Conservation (phyloP, 495 filamentous ascomycete genomes). For the Terfezia boudieri region DNA sequence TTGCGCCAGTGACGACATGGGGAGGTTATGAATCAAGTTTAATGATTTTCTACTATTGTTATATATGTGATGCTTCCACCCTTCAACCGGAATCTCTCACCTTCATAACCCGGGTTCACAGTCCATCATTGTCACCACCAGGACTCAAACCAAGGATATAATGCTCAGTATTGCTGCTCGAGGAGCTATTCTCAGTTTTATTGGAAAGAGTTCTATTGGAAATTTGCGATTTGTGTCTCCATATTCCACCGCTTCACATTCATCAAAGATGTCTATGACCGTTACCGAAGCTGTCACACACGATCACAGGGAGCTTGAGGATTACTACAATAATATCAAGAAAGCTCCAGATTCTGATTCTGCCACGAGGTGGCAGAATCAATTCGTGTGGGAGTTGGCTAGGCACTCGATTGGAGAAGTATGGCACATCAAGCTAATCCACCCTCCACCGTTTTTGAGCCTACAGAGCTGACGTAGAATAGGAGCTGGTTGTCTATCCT, state of each 20-base stretch:
- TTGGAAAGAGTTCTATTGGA: too few species aligned
- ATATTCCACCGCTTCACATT: background rate
- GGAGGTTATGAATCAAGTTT: too few species aligned
- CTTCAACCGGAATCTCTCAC: too few species aligned
- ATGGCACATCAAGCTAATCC: background rate
- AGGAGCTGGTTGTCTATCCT: constrained; percentile 43
- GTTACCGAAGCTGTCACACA: constrained; percentile 34
- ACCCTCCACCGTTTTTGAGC: background rate
- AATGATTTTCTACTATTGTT: too few species aligned
- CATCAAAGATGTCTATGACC: constrained; percentile 3
- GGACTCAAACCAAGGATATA: too few species aligned
- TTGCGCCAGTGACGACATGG: too few species aligned
- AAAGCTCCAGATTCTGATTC: constrained; percentile 26
- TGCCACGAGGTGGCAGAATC: constrained; percentile 35
- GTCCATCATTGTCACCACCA: too few species aligned
- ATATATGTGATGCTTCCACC: too few species aligned
- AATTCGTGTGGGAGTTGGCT: constrained; percentile 49
- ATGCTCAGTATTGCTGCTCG: too few species aligned
- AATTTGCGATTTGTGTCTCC: background rate
- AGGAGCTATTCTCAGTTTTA: too few species aligned
- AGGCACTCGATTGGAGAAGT: constrained; percentile 9
- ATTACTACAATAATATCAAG: constrained; percentile 35
- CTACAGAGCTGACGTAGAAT: constrained; percentile 22
- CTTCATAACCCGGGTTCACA: too few species aligned
- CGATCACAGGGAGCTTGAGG: constrained; percentile 41